Base-by-base conservation (phyloP, 1,284 basidiomycete species). In the Kalmanozyma brasiliensis region DNA sequence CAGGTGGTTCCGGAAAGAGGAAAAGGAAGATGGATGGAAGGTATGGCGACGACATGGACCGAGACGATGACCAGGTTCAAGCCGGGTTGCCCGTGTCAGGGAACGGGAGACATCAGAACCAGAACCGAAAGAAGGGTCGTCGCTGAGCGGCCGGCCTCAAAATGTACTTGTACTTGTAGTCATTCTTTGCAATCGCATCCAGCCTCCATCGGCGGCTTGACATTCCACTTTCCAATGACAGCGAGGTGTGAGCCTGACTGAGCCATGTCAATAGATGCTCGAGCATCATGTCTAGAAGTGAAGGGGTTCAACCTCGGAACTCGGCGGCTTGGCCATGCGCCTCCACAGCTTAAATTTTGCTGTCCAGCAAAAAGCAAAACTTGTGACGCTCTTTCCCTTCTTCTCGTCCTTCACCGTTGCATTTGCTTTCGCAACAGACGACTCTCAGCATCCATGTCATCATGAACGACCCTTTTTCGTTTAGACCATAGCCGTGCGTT, bases 31-130 rank as follows among this genome's bases (percentile, higher is more conserved):
- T 64, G 36, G 72, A 73, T 14, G 60, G 52, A 1, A 43, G 56
- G 8, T 32, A 48, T 20, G 68, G 55, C 5, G 80, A 80, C 37
- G 77, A 78, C 34, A 77, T 79, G 73, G 80, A 81, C 38, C 58
- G 80, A 17, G 80, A 81, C 48, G 80, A 82, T 49, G 80, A 82
- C 42, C 70, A 68, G 33, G 63, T 77, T 24, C 70, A 77, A 32
- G 55, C 70, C 4, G 75, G 70, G 10, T 33, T 71, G 59, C 68
- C 68, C 8, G 52, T 63, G 5, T 38, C 46, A 8, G 63, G 63
- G 3, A 52, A 55, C 43, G 48, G 63, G 43, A 42, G 52, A 20
- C 67, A 52, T 53, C 45, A 48, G 41, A 56, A 55, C 20, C 58
- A 59, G 47, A 63, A 63, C 32, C 26, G 56, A 29, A 64, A 61